Conservation (phyloP, 441 rosid species). For the Populus trichocarpa region DNA sequence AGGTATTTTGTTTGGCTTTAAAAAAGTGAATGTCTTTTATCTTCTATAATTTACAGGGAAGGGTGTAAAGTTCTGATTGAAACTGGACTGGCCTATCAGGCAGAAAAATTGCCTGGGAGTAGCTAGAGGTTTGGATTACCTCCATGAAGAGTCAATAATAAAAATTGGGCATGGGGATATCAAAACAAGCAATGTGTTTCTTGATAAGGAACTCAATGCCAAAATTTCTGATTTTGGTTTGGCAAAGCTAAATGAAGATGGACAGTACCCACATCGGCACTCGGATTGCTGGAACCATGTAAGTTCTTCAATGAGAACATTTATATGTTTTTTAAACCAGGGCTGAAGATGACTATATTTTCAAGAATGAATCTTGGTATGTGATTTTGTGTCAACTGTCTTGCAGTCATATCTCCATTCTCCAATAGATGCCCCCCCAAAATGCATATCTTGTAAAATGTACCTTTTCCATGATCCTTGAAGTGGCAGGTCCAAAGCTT, state of each 20-base stretch:
- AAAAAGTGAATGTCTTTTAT: neutral
- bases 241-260: constrained; percentile 76
- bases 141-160: constrained; percentile 81
- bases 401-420: no score
- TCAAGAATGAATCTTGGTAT: neutral
- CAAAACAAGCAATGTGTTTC: constrained; percentile 78
- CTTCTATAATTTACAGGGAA: constrained; percentile 43
- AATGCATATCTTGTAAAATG: no score
- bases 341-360: no score
- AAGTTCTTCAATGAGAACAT: no score
- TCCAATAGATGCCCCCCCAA: no score
- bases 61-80: constrained; percentile 39
- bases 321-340: no score
- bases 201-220: constrained; percentile 66
- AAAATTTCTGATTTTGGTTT: constrained; percentile 86
- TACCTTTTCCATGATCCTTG: no score
- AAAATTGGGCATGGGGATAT: constrained; percentile 89
- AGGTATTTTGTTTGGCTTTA: neutral
- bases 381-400: no score
- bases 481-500: no score
- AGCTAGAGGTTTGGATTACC: constrained; percentile 76
- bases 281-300: constrained; percentile 84
- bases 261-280: constrained; percentile 73
- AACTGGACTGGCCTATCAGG: constrained; percentile 68
- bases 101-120: constrained; percentile 67